Conservation (phyloP, 2,329 filamentous ascomycete species). For the Arthrobotrys pseudoclavata region DNA sequence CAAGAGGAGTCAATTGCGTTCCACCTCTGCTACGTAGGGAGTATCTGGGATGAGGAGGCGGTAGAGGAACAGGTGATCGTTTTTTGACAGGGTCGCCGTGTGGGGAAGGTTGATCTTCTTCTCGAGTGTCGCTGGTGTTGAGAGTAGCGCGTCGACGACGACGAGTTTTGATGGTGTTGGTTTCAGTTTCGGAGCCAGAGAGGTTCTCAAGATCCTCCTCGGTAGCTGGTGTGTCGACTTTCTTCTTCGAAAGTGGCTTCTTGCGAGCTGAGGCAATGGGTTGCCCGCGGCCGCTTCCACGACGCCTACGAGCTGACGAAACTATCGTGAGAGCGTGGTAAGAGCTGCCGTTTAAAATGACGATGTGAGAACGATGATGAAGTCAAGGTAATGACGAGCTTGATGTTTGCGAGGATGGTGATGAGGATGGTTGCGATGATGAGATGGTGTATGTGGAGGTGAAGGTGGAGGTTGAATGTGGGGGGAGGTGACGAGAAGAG, state of each 20-base stretch:
- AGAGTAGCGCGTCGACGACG: not conserved
- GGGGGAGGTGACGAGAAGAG: no score
- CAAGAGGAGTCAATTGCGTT: not conserved
- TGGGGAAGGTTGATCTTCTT: constrained; percentile 26
- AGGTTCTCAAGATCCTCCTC: constrained; percentile 6
- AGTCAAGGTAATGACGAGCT: not conserved
- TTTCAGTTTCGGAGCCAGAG: not conserved
- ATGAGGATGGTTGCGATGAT: constrained; percentile 3
- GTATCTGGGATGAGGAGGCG: constrained; percentile 26
- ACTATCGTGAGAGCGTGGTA: constrained; percentile 45
- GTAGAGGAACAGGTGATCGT: constrained; percentile 4
- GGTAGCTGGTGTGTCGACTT: not conserved
- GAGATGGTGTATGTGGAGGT: not conserved
- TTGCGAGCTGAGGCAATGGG: not conserved
- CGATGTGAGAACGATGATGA: not conserved
- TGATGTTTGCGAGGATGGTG: constrained; percentile 5
- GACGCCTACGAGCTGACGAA: constrained; percentile 44
- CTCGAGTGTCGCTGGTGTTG: not conserved
- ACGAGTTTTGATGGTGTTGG: not conserved
- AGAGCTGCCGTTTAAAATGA: constrained; percentile 9
- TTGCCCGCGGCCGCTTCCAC: constrained; percentile 21
- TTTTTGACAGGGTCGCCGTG: constrained; percentile 21
- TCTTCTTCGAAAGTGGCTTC: not conserved
- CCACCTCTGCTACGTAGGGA: constrained; percentile 11
- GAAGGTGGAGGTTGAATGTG: no score